These are phyloP conservation scores for Solanum aculeatissimum DNA, from an alignment of 305 asterid genomes.

Conservation along the genomic window DNA sequence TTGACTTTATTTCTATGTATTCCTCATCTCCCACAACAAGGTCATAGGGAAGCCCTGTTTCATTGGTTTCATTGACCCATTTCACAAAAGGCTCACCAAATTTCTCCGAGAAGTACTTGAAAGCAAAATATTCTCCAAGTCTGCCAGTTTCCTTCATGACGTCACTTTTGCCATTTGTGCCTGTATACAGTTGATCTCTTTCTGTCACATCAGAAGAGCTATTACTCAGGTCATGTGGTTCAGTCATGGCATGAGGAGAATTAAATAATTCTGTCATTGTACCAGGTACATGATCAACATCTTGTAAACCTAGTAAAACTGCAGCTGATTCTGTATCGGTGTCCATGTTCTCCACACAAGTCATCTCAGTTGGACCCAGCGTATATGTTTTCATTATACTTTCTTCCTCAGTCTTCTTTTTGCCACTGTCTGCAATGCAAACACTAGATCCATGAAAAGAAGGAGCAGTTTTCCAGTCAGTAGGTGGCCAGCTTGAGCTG, in stretches of 20 bases:
- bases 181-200: constrained; percentile 16
- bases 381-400: neutral
- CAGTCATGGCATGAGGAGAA: constrained; percentile 14
- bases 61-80: constrained; percentile 54
- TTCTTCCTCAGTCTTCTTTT: constrained; percentile 6
- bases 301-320: constrained; percentile 8
- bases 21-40: constrained; percentile 36
- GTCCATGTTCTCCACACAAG: neutral
- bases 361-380: neutral
- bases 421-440: neutral
- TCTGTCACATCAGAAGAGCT: constrained; percentile 4
- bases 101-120: constrained; percentile 26
- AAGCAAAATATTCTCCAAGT: constrained; percentile 18
- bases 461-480: constrained; percentile 40
- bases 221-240: constrained; percentile 8
- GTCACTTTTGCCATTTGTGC: neutral
- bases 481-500: constrained; percentile 69
- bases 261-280: constrained; percentile 9
- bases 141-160: neutral
- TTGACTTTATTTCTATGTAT: constrained; percentile 57
- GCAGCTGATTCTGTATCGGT: neutral
- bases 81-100: constrained; percentile 20
- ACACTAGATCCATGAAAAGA: neutral
- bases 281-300: constrained; percentile 12
- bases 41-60: constrained; percentile 61